Conservation (phyloP, 257 asterid genomes). For the Nyctanthes arbortristis region DNA sequence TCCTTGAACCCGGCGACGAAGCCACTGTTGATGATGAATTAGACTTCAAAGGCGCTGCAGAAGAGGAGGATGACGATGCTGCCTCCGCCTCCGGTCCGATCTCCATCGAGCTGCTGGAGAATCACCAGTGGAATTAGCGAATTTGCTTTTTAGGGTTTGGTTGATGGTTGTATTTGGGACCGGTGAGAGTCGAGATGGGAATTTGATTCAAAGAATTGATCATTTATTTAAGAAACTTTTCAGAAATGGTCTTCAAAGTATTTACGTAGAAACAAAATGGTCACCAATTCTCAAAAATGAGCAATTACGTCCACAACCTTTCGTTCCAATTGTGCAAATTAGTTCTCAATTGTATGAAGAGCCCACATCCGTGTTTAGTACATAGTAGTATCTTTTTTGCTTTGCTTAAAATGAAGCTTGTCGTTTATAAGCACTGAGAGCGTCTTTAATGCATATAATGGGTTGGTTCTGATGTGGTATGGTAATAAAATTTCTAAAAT, state of each 20-base stretch:
- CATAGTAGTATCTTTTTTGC: too few relatives aligned
- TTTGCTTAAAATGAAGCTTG: too few relatives aligned
- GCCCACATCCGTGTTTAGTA: not conserved
- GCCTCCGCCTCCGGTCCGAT: slow-evolving; percentile 56
- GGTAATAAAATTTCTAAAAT: too few relatives aligned
- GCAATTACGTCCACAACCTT: not conserved
- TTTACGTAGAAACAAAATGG: not conserved
- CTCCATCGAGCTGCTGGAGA: slow-evolving; percentile 71
- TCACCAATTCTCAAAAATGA: not conserved
- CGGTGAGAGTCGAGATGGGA: not conserved
- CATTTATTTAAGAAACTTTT: not conserved
- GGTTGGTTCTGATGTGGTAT: too few relatives aligned
- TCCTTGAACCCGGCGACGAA: slow-evolving; percentile 38
- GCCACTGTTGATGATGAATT: slow-evolving; percentile 44
- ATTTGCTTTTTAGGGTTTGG: slow-evolving; percentile 49
- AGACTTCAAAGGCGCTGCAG: slow-evolving; percentile 37
- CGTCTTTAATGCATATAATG: too few relatives aligned
- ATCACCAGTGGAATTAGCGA: slow-evolving; percentile 32
- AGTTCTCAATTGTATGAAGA: too few relatives aligned
- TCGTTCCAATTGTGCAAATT: not conserved
- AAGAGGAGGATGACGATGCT: slow-evolving; percentile 34
- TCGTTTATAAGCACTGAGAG: too few relatives aligned
- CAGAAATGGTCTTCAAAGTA: not conserved
- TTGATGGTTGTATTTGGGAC: not conserved
- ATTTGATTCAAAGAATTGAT: not conserved